Evolutionary conservation across 768 basidiomycete species (phyloP), one percentile per base, ranked within the genome.

Genomic region (Hygrophoropsis aurantiaca): DNA sequence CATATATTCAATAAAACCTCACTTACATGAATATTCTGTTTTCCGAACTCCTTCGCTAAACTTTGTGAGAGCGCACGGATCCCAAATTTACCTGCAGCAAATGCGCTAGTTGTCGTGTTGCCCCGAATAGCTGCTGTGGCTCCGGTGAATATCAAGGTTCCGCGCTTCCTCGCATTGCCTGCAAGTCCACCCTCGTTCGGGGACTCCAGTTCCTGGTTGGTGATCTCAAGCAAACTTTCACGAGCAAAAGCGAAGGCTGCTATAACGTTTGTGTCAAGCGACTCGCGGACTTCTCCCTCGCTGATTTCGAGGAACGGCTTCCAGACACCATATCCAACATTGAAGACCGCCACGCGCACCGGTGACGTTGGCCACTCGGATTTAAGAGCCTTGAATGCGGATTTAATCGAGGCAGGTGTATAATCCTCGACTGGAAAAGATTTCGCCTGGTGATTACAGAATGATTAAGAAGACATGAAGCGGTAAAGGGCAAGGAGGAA

Each of bases 41-140:
- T 81, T 20, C 81, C 80, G 57, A 87, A 88, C 57, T 89, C 86
- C 63, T 87, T 87, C 7, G 80, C 78, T 57, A 88, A 62, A 53
- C 85, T 85, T 66, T 89, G 87, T 0, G 79, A 77, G 38, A 89
- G 67, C 0, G 81, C 82, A 35, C 87, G 70, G 27, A 80, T 26
- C 3, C 78, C 86, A 42, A 77, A 79, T 58, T 87, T 88, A 0
- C 78, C 78, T 3, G 84, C 79, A 4, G 86, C 72, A 55, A 87
- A 82, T 2, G 73, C 76, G 42, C 82, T 82, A 0, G 84, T 85
- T 0, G 64, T 66, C 3, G 68, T 66, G 46, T 86, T 87, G 5
- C 87, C 87, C 45, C 87, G 68, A 16, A 78, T 46, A 44, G 80
- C 74, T 5, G 87, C 82, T 6, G 87, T 88, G 2, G 87, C 87